phyloP scores from a whole-genome alignment of 2,329 filamentous ascomycete species.

The Onygena corvina region DNA sequence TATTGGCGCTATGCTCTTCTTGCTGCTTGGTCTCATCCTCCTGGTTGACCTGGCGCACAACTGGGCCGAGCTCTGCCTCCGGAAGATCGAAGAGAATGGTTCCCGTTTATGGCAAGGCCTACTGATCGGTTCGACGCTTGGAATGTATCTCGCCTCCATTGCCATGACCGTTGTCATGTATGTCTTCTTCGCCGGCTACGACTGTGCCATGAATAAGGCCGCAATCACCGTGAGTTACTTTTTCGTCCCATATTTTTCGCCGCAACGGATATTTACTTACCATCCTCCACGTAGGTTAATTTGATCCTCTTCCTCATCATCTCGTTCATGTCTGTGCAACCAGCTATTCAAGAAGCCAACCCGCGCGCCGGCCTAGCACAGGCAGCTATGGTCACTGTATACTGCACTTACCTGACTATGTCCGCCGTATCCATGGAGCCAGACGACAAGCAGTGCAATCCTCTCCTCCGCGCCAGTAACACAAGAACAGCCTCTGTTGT shows the following conservation, averaged over 20 bases:
- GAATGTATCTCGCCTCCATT: slow-evolving; percentile 84
- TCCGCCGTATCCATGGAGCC: slow-evolving; percentile 98
- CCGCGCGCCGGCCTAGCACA: slow-evolving; percentile 91
- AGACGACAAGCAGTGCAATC: slow-evolving; percentile 88
- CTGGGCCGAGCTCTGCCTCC: slow-evolving; percentile 92
- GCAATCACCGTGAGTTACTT: slow-evolving; percentile 58
- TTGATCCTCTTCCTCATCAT: slow-evolving; percentile 69
- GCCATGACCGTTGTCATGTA: slow-evolving; percentile 97
- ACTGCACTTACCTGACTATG: slow-evolving; percentile 98
- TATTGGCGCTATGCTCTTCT: slow-evolving; percentile 78
- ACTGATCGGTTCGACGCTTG: slow-evolving; percentile 79
- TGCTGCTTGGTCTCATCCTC: slow-evolving; percentile 81
- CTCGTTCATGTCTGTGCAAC: slow-evolving; percentile 78
- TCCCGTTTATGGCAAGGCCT: slow-evolving; percentile 73
- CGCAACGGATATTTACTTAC: slow-evolving; percentile 15
- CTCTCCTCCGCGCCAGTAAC: slow-evolving; percentile 68
- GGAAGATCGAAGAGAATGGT: slow-evolving; percentile 82
- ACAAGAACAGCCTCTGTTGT: slow-evolving; percentile 84
- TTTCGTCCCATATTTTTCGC: background rate
- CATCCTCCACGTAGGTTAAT: slow-evolving; percentile 50
- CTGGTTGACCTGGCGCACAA: slow-evolving; percentile 90
- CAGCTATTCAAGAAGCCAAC: slow-evolving; percentile 80
- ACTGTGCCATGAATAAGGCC: slow-evolving; percentile 91
- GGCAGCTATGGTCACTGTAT: slow-evolving; percentile 90
- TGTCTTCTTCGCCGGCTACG: slow-evolving; percentile 73